phyloP scores from a whole-genome alignment of 805 yeast genomes.

The Nakazawaea pomicola region DNA sequence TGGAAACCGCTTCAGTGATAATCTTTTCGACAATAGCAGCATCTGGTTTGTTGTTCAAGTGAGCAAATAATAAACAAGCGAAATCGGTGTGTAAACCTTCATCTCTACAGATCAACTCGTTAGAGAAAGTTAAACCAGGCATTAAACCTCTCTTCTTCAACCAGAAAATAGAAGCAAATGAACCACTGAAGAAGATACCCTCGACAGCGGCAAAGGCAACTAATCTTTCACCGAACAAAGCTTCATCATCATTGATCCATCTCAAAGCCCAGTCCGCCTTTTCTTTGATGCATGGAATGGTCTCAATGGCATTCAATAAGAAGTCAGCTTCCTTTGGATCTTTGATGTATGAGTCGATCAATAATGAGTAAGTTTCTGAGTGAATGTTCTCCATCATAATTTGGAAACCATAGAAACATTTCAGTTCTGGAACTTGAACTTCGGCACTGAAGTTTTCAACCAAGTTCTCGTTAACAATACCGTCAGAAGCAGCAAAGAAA shows the following conservation, averaged over 20 bases:
- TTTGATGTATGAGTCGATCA: conserved; percentile 92
- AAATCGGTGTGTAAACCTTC: conserved; percentile 99
- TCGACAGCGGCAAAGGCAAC: conserved; percentile 99
- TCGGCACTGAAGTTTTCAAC: conserved; percentile 97
- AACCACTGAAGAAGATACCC: conserved; percentile 97
- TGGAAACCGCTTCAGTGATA: conserved; percentile 90
- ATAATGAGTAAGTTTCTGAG: conserved; percentile 92
- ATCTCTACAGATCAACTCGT: conserved; percentile 96
- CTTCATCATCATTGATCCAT: conserved; percentile 89
- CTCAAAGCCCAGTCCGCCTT: conserved; percentile 99
- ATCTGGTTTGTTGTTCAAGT: conserved; percentile 84
- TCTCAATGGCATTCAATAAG: conserved; percentile 92
- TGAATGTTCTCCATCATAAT: conserved; percentile 99
- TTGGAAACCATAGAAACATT: conserved; percentile 98
- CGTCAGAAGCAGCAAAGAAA: conserved; percentile 98
- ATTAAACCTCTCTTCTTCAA: conserved; percentile 96
- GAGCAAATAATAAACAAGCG: conserved; percentile 92
- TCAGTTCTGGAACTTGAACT: conserved; percentile 96
- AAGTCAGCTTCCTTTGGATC: conserved; percentile 91
- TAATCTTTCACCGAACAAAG: conserved; percentile 90
- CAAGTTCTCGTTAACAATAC: conserved; percentile 95
- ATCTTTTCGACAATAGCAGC: conserved; percentile 74
- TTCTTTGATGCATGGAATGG: conserved; percentile 92
- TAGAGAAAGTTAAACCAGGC: conserved; percentile 98
- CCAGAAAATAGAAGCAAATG: conserved; percentile 98